Percentiles rank a stretch among this genome's conserved stretches.
Evolutionary conservation across 805 yeast genomes (phyloP).

Genomic region (Metschnikowia peoriensis): DNA sequence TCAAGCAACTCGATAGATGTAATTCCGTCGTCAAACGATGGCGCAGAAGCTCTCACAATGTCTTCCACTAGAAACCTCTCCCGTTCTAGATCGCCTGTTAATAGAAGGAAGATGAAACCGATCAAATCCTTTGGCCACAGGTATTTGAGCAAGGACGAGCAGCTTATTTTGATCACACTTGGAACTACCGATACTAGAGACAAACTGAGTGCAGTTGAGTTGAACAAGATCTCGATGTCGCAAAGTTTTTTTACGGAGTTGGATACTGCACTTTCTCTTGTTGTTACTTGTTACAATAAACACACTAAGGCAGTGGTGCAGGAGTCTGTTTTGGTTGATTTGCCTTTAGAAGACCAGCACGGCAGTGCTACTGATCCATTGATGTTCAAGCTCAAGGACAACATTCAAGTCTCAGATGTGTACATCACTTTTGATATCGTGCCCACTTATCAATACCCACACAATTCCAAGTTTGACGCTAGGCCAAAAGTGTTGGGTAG

Average conservation of each 20-base stretch:
- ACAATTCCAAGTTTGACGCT: constrained; percentile 1
- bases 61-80: constrained; percentile 7
- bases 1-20: constrained; percentile 21
- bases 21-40: constrained; percentile 6
- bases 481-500: constrained; percentile 56
- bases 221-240: constrained; percentile 72
- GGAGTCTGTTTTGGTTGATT: constrained; percentile 64
- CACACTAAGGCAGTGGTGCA: constrained; percentile 35
- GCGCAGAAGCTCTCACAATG: constrained; percentile 20
- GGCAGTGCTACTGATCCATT: constrained; percentile 72
- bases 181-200: constrained; percentile 83
- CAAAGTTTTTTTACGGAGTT: constrained; percentile 78
- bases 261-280: constrained; percentile 82
- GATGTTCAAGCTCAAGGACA: constrained; percentile 57
- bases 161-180: constrained; percentile 73
- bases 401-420: constrained; percentile 49
- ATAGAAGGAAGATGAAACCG: constrained; percentile 41
- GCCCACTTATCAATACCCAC: constrained; percentile 69
- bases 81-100: constrained; percentile 18
- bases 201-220: constrained; percentile 54
- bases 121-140: constrained; percentile 86
- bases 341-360: constrained; percentile 79
- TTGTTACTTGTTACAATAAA: constrained; percentile 45
- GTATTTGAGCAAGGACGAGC: constrained; percentile 60
- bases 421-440: constrained; percentile 78